Conservation (phyloP, 345 rosid species). For the Hevea brasiliensis region DNA sequence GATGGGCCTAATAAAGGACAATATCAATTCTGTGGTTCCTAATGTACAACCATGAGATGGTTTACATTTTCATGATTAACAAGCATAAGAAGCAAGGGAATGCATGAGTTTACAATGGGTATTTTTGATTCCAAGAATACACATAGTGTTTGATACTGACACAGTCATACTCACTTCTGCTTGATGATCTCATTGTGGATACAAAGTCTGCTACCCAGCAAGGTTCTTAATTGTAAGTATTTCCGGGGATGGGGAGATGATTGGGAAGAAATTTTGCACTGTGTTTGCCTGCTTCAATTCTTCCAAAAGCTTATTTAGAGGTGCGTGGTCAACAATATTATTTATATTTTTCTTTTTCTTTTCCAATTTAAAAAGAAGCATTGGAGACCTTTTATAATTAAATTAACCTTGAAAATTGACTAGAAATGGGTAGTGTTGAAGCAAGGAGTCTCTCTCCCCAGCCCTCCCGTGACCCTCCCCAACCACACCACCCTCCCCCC, state of each 20-base stretch:
- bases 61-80: background rate
- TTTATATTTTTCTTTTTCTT: background rate
- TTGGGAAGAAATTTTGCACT: background rate
- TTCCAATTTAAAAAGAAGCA: background rate
- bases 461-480: background rate
- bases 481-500: background rate
- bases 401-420: background rate
- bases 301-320: background rate
- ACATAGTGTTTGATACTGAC: background rate
- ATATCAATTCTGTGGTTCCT: constrained; percentile 28
- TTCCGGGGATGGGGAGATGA: background rate
- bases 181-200: background rate
- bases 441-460: background rate
- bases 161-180: background rate
- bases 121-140: background rate
- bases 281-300: background rate
- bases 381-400: background rate
- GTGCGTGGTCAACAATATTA: background rate
- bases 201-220: background rate
- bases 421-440: background rate
- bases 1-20: constrained; percentile 38
- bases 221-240: background rate
- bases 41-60: constrained; percentile 26
- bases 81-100: background rate
- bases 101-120: background rate